phyloP scores from a whole-genome alignment of 257 asterid genomes.

The Catharanthus roseus region DNA sequence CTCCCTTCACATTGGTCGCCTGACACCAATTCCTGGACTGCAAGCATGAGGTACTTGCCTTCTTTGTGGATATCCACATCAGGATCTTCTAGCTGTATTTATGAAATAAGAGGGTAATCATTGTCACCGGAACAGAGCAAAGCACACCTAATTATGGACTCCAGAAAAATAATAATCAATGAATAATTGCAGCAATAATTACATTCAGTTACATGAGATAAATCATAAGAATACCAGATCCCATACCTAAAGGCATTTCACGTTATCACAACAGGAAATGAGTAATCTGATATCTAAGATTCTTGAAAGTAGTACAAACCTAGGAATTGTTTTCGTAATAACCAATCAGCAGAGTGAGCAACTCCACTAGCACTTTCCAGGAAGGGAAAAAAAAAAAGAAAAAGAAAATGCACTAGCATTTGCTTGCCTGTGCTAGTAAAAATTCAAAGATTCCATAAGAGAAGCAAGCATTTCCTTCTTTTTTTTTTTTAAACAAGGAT shows the following conservation, averaged over 20 bases:
- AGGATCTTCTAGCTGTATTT: constrained; percentile 75
- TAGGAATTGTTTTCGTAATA: background rate
- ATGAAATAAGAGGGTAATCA: background rate
- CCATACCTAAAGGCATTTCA: background rate
- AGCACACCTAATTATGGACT: background rate
- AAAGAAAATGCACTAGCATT: too few species aligned
- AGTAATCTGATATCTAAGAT: background rate
- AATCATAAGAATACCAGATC: background rate
- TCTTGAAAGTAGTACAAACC: background rate
- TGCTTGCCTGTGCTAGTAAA: background rate
- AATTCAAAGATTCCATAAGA: background rate
- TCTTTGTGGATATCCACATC: constrained; percentile 76
- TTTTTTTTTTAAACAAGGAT: background rate
- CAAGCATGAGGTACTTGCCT: constrained; percentile 90
- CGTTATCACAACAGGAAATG: background rate
- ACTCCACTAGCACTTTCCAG: too few species aligned
- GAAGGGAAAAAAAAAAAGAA: too few species aligned
- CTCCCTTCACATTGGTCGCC: constrained; percentile 96
- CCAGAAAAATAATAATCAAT: background rate
- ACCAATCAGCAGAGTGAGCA: background rate
- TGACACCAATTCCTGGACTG: constrained; percentile 81
- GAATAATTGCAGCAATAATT: background rate
- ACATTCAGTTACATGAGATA: background rate
- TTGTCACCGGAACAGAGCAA: constrained; percentile 2
- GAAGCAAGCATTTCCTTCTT: background rate